Conservation (phyloP, 1,139 yeast species). For the Geotrichum klebahnii region DNA sequence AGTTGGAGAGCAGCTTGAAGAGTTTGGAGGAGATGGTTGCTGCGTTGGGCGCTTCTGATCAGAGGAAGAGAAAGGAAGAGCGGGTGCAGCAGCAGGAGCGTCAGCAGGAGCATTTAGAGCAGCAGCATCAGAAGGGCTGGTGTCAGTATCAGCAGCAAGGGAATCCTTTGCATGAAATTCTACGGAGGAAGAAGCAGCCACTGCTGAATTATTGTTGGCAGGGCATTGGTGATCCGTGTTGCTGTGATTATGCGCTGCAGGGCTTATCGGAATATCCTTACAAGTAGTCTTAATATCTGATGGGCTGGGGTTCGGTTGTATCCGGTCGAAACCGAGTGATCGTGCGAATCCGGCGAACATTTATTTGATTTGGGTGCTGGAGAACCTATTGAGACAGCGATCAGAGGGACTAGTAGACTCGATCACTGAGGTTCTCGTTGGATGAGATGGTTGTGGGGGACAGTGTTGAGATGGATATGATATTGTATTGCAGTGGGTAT, state of each 20-base stretch:
- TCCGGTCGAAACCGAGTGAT: conserved; percentile 13
- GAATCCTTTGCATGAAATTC: too few species aligned
- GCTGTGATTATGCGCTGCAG: not conserved
- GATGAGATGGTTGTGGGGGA: too few species aligned
- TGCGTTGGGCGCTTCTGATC: not conserved
- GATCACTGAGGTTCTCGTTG: too few species aligned
- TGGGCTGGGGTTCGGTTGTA: conserved; percentile 6
- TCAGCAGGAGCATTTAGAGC: conserved; percentile 42
- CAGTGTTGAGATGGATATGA: too few species aligned
- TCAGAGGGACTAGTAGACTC: too few species aligned
- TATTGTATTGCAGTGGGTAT: too few species aligned
- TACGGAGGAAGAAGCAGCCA: conserved; percentile 15
- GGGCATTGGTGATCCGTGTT: not conserved
- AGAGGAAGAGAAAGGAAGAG: conserved; percentile 26
- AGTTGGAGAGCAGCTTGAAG: not conserved
- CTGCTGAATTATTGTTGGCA: conserved; percentile 1
- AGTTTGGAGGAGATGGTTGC: not conserved
- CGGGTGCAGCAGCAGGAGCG: conserved; percentile 52
- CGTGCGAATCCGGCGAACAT: conserved; percentile 15
- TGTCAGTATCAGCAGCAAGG: too few species aligned
- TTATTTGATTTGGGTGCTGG: not conserved
- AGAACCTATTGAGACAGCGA: not conserved
- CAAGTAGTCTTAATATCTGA: not conserved
- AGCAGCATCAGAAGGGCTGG: too few species aligned
- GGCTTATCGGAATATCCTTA: not conserved